Evolutionary conservation across 2,329 filamentous ascomycete genomes (phyloP), one percentile per base, ranked within the genome.

Genomic region (Calonectria fujianensis): DNA sequence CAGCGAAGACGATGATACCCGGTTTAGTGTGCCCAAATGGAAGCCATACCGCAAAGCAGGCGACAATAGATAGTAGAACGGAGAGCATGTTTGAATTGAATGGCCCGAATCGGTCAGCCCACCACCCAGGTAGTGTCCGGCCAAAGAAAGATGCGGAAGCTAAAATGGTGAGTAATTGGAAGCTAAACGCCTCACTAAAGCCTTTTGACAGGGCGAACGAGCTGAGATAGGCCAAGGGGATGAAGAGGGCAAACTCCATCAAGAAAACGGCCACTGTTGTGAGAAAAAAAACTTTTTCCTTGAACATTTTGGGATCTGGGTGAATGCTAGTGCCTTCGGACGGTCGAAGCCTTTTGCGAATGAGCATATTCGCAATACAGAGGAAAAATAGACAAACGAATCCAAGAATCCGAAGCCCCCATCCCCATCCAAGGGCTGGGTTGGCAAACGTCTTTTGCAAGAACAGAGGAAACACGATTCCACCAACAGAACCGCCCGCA

Each of bases 381-480:
- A 68, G 35, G 10, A 68, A 27, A 39, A 68, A 41, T 13, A 68
- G 50, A 24, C 48, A 52, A 9, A 68, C 4, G 27, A 57, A 68
- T 0, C 65, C 65, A 11, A 51, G 35, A 52, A 68, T 52, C 20
- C 65, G 48, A 20, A 54, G 13, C 9, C 48, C 65, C 65, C 65
- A 68, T 13, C 4, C 48, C 35, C 50, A 68, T 9, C 65, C 65
- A 13, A 68, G 48, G 16, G 27, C 31, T 39, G 65, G 65, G 9
- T 54, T 51, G 11, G 29, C 48, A 35, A 68, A 52, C 1, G 24
- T 16, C 14, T 68, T 68, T 31, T 51, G 50, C 24, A 68, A 18
- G 8, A 68, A 16, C 24, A 68, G 16, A 20, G 65, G 65, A 41
- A 68, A 68, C 14, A 68, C 51, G 1, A 68, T 68, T 35, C 65